These are phyloP conservation scores for Ichthyophthirius multifiliis DNA, from an alignment of 169 alveolate genomes.

Conservation along the genomic window DNA sequence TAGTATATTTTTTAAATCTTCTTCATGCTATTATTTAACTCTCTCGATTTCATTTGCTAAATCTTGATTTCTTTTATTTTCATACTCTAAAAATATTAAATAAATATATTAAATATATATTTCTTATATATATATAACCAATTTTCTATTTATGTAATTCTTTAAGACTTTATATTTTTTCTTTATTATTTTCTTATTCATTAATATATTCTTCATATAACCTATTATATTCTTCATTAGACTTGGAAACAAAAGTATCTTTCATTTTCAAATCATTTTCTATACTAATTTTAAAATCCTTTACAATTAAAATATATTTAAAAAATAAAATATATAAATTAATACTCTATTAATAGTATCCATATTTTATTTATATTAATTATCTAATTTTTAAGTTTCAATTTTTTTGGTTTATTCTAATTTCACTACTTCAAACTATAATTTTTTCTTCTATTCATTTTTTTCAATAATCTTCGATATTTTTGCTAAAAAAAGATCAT, in stretches of 20 bases:
- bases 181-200: conserved; percentile 22
- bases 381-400: conserved; percentile 39
- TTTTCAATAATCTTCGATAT: conserved; percentile 33
- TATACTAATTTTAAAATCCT: conserved; percentile 32
- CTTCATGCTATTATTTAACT: conserved; percentile 23
- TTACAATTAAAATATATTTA: not conserved
- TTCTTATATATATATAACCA: not conserved
- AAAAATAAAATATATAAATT: not conserved
- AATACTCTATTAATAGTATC: conserved; percentile 13
- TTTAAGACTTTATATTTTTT: conserved; percentile 12
- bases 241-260: conserved; percentile 35
- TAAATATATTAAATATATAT: not conserved
- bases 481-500: conserved; percentile 35
- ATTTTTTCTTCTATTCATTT: conserved; percentile 30
- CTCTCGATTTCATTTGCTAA: conserved; percentile 34
- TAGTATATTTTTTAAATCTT: conserved; percentile 11
- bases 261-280: conserved; percentile 23
- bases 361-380: conserved; percentile 14
- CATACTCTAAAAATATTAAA: conserved; percentile 7
- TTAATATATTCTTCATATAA: conserved; percentile 1
- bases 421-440: conserved; percentile 31
- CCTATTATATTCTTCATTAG: conserved; percentile 24
- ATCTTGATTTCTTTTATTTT: conserved; percentile 35
- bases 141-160: conserved; percentile 28
- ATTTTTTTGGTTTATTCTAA: conserved; percentile 35